Evolutionary conservation across 2,329 filamentous ascomycete genomes (phyloP).

Genomic region (Elsinoe ampelina): DNA sequence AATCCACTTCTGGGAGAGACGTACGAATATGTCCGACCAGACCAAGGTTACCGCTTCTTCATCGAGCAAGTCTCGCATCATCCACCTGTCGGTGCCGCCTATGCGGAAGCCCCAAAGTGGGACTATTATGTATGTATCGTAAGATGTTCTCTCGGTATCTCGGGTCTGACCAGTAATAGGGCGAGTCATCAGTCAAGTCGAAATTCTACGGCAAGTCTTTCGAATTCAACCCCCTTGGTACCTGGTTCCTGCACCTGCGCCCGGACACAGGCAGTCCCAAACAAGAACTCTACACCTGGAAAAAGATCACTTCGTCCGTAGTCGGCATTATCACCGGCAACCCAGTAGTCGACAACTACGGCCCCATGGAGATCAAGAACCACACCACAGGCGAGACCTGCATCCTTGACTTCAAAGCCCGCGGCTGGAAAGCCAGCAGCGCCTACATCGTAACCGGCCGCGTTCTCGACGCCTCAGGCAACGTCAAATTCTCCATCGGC

Average conservation of each 20-base stretch:
- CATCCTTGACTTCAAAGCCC: conserved; percentile 81
- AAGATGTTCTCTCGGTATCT: too few relatives aligned
- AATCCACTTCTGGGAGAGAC: conserved; percentile 94
- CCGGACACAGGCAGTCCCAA: conserved; percentile 52
- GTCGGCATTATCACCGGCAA: conserved; percentile 96
- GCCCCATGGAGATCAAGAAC: conserved; percentile 94
- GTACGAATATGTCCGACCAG: conserved; percentile 88
- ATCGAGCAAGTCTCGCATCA: conserved; percentile 98
- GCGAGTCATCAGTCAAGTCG: conserved; percentile 87
- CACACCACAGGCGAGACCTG: conserved; percentile 92
- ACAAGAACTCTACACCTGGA: conserved; percentile 88
- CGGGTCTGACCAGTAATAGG: conserved; percentile 43
- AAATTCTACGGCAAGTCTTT: conserved; percentile 98
- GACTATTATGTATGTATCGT: conserved; percentile 89
- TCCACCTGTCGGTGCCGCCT: conserved; percentile 85
- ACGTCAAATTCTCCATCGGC: conserved; percentile 78
- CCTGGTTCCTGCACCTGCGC: conserved; percentile 86
- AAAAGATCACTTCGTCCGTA: conserved; percentile 96
- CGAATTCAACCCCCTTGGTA: conserved; percentile 90
- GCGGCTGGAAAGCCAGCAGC: conserved; percentile 90
- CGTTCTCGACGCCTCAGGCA: conserved; percentile 68
- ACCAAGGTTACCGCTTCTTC: conserved; percentile 97
- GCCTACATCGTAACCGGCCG: conserved; percentile 84
- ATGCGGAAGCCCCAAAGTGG: conserved; percentile 87
- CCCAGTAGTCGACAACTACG: conserved; percentile 96